Conservation (phyloP, 1,139 yeast species). For the Suhomyces yuchorum region DNA sequence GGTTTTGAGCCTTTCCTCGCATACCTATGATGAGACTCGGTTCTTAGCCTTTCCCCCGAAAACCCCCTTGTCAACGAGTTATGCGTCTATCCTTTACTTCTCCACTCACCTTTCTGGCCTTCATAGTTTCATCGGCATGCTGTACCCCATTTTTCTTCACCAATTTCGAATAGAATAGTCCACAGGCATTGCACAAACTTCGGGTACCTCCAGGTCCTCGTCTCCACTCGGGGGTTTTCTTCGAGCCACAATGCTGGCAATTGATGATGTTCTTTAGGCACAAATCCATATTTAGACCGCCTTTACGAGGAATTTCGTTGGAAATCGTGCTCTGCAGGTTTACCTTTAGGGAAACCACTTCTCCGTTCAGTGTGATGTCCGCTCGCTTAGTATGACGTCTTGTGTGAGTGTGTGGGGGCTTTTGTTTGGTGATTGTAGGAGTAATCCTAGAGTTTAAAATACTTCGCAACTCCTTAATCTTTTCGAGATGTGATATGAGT, state of each 20-base stretch:
- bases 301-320: conserved; percentile 1
- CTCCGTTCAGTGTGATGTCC: neutral
- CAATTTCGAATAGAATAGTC: conserved; percentile 42
- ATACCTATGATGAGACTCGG: too few species aligned
- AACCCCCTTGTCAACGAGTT: neutral
- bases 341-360: neutral
- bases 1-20: too few species aligned
- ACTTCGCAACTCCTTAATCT: neutral
- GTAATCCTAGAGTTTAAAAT: neutral
- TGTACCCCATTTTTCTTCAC: conserved; percentile 29
- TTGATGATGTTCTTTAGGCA: conserved; percentile 4
- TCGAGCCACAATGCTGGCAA: conserved; percentile 20
- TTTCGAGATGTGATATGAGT: neutral
- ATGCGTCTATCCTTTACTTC: conserved; percentile 13
- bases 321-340: neutral
- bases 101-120: conserved; percentile 19
- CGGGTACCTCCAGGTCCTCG: conserved; percentile 48
- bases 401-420: neutral
- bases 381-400: neutral
- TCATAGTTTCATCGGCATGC: conserved; percentile 31
- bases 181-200: conserved; percentile 51
- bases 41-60: too few species aligned
- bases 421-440: neutral
- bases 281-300: conserved; percentile 12
- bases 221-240: conserved; percentile 50